These are phyloP conservation scores for Exophiala bonariae DNA, from an alignment of 2,329 filamentous ascomycete species.

Conservation along the genomic window DNA sequence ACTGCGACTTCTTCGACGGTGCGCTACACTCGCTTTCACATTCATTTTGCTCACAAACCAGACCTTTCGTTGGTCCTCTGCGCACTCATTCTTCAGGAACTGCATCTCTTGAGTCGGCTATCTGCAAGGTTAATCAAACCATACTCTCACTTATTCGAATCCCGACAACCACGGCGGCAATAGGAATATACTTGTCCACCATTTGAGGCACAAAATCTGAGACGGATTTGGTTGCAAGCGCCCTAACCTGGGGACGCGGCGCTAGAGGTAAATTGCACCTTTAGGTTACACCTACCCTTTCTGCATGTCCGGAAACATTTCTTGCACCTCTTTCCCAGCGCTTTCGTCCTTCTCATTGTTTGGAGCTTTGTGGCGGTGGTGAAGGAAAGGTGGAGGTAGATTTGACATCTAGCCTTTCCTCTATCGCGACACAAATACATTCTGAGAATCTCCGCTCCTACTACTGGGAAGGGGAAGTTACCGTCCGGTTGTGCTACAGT, in stretches of 20 bases:
- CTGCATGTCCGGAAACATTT: too few relatives aligned
- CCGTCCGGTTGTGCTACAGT: not conserved
- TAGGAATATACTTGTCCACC: slow-evolving; percentile 8
- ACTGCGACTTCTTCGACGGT: not conserved
- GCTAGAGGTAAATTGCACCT: slow-evolving; percentile 26
- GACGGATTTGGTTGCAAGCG: slow-evolving; percentile 11
- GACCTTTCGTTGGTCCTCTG: too few relatives aligned
- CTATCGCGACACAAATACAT: slow-evolving; percentile 11
- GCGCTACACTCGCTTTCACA: slow-evolving; percentile 11
- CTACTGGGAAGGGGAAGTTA: too few relatives aligned
- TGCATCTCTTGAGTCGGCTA: not conserved
- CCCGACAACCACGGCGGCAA: slow-evolving; percentile 2
- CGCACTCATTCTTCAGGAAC: not conserved
- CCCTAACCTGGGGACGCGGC: slow-evolving; percentile 12
- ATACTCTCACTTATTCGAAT: slow-evolving; percentile 10
- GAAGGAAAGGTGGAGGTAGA: slow-evolving; percentile 2
- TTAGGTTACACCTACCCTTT: not conserved
- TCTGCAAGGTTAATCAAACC: slow-evolving; percentile 1
- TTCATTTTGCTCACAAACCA: not conserved
- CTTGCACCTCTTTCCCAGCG: too few relatives aligned
- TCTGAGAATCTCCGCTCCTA: slow-evolving; percentile 1
- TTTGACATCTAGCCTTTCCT: slow-evolving; percentile 1
- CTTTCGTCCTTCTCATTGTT: too few relatives aligned
- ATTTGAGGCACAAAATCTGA: slow-evolving; percentile 4
- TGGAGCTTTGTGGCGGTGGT: too few relatives aligned